Base-by-base conservation (phyloP, 192 early-diverging fungal species). In the Coemansia sp. region DNA sequence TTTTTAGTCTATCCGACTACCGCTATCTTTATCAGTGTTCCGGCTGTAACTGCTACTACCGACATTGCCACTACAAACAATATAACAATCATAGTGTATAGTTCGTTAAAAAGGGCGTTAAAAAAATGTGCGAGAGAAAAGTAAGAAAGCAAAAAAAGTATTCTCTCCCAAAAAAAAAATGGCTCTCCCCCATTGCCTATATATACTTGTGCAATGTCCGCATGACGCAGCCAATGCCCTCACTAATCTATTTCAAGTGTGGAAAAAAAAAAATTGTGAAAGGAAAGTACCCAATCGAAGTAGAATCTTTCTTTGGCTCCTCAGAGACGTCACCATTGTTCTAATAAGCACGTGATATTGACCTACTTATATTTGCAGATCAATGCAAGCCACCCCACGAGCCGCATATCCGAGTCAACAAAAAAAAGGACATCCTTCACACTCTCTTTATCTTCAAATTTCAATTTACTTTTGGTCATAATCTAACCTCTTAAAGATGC, bases 1-100 rank as follows among this genome's bases (percentile, higher is more conserved):
- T 22, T 42, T 27, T 27, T 27, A 27, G 20, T 65, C 24, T 63
- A 78, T 9, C 73, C 74, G 34, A 76, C 34, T 6, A 67, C 63
- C 8, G 81, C 73, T 27, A 78, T 55, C 71, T 76, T 84, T 27
- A 78, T 57, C 13, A 84, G 63, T 18, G 81, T 76, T 18, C 81
- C 81, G 11, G 70, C 76, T 4, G 70, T 60, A 31, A 84, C 46
- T 5, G 74, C 81, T 2, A 84, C 67, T 20, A 84, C 81, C 9
- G 76, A 71, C 33, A 84, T 67, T 5, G 73, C 44, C 0, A 76
- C 74, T 3, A 78, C 76, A 52, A 84, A 76, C 27, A 84, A 46
- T 33, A 84, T 57, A 42, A 84, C 81, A 66, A 84, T 78, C 81
- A 84, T 78, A 8, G 42, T 29, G 52, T 5, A 60, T 34, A 8